A percentile compares a stretch with the other conserved stretches of the same genome.
Conservation (phyloP, 2,329 filamentous ascomycete species). For the Hypocrella siamensis region DNA sequence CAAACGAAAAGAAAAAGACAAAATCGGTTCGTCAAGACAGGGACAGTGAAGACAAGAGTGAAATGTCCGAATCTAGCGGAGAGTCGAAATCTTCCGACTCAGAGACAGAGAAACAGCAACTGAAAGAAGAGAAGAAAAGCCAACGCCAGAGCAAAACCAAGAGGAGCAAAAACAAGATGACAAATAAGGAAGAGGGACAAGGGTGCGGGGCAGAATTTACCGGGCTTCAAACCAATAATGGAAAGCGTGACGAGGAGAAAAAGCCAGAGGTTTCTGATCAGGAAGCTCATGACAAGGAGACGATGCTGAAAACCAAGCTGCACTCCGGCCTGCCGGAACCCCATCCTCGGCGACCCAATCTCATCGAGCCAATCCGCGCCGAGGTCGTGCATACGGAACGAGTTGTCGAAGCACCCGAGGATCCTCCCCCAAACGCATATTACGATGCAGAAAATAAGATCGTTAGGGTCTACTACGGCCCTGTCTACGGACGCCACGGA, state of each 20-base stretch:
- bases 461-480: conserved; percentile 41
- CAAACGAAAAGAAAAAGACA: conserved; percentile 7
- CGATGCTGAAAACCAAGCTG: conserved; percentile 9
- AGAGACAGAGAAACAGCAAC: conserved; percentile 1
- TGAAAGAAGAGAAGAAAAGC: background rate
- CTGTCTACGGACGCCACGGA: conserved; percentile 34
- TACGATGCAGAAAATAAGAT: conserved; percentile 36
- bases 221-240: no score
- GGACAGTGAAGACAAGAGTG: conserved; percentile 4
- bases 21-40: no score
- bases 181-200: no score
- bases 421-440: conserved; percentile 44
- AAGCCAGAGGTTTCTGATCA: background rate
- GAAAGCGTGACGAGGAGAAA: no score
- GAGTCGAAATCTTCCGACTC: no score
- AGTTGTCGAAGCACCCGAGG: conserved; percentile 32
- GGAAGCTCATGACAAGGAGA: conserved; percentile 1
- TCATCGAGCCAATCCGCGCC: conserved; percentile 30
- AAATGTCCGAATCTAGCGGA: no score
- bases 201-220: no score
- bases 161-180: no score
- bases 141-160: conserved; percentile 2
- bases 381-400: conserved; percentile 40
- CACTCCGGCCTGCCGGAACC: conserved; percentile 14
- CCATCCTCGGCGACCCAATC: conserved; percentile 22